A percentile compares a stretch with the other conserved stretches of the same genome.
Conservation (phyloP, 2,329 filamentous ascomycete species). For the Penicillium crustosum region DNA sequence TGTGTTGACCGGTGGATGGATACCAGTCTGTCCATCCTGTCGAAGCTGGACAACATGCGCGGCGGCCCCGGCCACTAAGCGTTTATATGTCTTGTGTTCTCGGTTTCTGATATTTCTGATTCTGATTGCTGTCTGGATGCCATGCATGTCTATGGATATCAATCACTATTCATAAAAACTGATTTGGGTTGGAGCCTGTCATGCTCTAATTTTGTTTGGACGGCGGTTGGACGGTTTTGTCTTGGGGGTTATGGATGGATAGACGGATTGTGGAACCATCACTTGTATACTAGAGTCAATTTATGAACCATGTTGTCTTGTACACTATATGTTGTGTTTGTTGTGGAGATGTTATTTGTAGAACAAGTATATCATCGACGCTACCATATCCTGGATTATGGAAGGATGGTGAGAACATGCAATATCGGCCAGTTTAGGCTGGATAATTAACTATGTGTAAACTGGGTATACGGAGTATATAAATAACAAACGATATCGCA, state of each 20-base stretch:
- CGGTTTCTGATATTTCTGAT: background rate
- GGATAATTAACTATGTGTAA: too few relatives aligned
- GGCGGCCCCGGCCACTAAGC: slow-evolving; percentile 29
- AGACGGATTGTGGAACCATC: slow-evolving; percentile 9
- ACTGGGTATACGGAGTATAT: background rate
- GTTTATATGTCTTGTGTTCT: background rate
- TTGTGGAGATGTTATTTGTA: background rate
- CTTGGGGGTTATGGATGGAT: slow-evolving; percentile 7
- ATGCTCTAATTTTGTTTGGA: background rate
- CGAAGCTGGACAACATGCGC: slow-evolving; percentile 71
- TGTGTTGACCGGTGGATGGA: slow-evolving; percentile 95
- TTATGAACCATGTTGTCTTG: slow-evolving; percentile 15
- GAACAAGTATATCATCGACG: background rate
- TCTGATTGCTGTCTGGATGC: background rate
- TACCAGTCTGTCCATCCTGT: slow-evolving; percentile 78
- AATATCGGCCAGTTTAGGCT: background rate
- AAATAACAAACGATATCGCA: background rate
- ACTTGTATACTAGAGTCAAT: slow-evolving; percentile 29
- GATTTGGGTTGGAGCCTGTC: background rate
- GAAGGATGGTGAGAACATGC: background rate
- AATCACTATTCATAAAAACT: background rate
- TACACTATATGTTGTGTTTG: background rate
- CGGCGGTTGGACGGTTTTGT: background rate
- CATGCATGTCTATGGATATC: background rate
- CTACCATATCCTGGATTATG: background rate